Conservation (phyloP, 345 rosid species). For the Moricandia arvensis region DNA sequence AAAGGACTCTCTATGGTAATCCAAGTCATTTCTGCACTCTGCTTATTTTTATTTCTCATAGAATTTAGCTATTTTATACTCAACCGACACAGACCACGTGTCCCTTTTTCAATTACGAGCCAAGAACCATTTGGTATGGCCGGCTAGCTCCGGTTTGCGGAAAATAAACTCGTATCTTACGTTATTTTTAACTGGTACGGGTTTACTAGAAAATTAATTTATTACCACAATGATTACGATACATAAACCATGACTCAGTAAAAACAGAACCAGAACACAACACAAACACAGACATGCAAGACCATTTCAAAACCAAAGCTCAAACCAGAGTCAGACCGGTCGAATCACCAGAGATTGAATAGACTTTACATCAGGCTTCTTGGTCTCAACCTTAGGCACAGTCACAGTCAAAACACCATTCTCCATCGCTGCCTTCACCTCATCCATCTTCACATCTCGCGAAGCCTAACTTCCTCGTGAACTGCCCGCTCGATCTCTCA, state of each 20-base stretch:
- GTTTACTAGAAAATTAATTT: too few relatives aligned
- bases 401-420: slow-evolving; percentile 53
- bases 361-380: slow-evolving; percentile 43
- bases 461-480: slow-evolving; percentile 39
- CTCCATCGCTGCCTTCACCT: slow-evolving; percentile 56
- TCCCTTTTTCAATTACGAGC: too few relatives aligned
- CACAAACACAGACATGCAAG: not conserved
- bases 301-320: not conserved
- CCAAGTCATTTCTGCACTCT: not conserved
- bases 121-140: too few relatives aligned
- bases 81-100: too few relatives aligned
- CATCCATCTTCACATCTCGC: slow-evolving; percentile 40
- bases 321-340: not conserved
- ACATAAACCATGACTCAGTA: not conserved
- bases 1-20: not conserved
- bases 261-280: not conserved
- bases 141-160: too few relatives aligned
- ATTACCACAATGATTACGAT: not conserved
- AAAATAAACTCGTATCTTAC: too few relatives aligned
- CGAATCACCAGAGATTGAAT: slow-evolving; percentile 44
- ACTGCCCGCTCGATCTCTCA: slow-evolving; percentile 35
- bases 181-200: too few relatives aligned
- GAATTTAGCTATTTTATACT: too few relatives aligned
- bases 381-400: slow-evolving; percentile 45
- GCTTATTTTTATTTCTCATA: not conserved